Evolutionary conservation across 805 yeast species (phyloP).

Genomic region (Saccharomycopsis lassenensis): DNA sequence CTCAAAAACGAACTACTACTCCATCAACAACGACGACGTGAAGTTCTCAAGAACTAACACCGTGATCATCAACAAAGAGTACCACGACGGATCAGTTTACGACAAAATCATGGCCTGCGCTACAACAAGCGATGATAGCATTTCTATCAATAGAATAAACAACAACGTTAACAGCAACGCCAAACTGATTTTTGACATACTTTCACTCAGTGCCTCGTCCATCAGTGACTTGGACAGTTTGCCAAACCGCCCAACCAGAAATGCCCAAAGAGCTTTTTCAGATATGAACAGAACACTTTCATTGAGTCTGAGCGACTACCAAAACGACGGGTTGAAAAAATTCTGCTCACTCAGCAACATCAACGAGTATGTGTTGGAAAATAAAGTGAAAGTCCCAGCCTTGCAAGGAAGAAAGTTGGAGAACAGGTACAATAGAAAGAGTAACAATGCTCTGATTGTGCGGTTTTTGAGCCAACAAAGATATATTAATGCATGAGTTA

Average conservation of each 20-base stretch:
- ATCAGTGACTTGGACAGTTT: no score
- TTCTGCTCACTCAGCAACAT: conserved; percentile 12
- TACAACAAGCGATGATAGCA: conserved; percentile 2
- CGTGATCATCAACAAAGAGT: conserved; percentile 11
- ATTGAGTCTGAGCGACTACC: no score
- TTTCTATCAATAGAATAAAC: no score
- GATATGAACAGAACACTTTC: conserved; percentile 9
- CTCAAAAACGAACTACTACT: conserved; percentile 12
- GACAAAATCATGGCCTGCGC: not conserved
- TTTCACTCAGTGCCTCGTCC: conserved; percentile 9
- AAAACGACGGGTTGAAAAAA: no score
- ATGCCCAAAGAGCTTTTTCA: conserved; percentile 4
- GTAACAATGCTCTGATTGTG: conserved; percentile 12
- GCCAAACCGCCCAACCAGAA: no score
- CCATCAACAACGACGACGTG: conserved; percentile 6
- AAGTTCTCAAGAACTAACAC: conserved; percentile 8
- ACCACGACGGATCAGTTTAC: not conserved
- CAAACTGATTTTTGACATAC: conserved; percentile 10
- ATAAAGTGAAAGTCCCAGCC: no score
- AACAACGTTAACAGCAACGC: no score
- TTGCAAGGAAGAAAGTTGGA: conserved; percentile 12
- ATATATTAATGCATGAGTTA: no score
- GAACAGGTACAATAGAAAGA: conserved; percentile 13
- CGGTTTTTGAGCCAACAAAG: conserved; percentile 14
- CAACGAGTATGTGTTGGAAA: conserved; percentile 9